A percentile compares a stretch with the other conserved stretches of the same genome.
Conservation (phyloP, 2,329 filamentous ascomycete species). For the Fusarium sp. region DNA sequence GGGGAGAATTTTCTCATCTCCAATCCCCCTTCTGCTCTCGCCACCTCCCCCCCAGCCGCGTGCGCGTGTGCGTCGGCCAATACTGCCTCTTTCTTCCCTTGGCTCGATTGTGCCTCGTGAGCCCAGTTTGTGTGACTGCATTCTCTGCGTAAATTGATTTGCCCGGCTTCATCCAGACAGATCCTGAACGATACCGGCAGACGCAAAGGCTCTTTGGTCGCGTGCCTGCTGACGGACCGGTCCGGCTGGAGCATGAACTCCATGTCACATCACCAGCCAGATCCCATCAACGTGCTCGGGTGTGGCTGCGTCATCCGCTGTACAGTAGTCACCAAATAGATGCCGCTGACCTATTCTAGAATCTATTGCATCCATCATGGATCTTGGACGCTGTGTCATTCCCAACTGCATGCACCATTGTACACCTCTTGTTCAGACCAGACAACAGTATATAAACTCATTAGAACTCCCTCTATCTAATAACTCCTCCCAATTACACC, state of each 20-base stretch:
- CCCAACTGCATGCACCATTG: neutral
- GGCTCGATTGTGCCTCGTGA: neutral
- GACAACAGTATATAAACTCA: neutral
- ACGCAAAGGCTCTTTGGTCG: conserved; percentile 12
- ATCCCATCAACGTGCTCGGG: neutral
- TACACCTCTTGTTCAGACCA: neutral
- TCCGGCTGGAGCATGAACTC: conserved; percentile 14
- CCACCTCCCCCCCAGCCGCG: conserved; percentile 23
- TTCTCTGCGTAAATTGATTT: conserved; percentile 15
- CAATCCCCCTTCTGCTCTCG: conserved; percentile 4
- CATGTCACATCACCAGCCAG: neutral
- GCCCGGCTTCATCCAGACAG: neutral
- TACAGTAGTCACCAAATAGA: neutral
- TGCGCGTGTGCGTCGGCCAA: neutral
- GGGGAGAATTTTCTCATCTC: conserved; percentile 13
- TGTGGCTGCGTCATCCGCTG: conserved; percentile 18
- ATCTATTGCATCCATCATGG: neutral
- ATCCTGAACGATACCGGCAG: neutral
- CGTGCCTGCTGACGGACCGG: conserved; percentile 29
- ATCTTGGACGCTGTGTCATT: neutral
- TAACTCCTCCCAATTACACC: neutral
- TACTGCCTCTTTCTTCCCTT: neutral
- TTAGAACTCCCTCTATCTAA: neutral
- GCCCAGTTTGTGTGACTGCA: conserved; percentile 12
- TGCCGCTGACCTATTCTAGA: neutral